These are phyloP conservation scores for Pythium coloratum DNA, from an alignment of 352 stramenopile species.

Conservation along the genomic window DNA sequence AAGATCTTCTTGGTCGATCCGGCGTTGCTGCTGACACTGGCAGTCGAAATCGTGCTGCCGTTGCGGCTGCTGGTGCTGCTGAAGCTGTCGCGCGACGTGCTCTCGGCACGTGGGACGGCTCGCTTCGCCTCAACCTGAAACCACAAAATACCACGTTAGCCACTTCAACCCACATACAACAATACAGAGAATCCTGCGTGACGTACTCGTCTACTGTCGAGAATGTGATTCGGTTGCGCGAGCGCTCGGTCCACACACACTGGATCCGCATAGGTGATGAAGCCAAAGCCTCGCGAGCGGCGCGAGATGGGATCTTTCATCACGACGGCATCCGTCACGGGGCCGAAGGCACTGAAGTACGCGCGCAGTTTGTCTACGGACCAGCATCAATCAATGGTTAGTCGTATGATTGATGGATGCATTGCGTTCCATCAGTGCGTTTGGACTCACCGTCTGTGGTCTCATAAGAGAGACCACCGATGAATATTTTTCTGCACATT, in stretches of 20 bases:
- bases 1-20: slow-evolving; percentile 92
- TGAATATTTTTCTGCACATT: slow-evolving; percentile 88
- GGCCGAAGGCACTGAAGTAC: slow-evolving; percentile 89
- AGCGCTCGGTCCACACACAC: slow-evolving; percentile 88
- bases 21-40: slow-evolving; percentile 52
- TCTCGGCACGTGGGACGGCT: slow-evolving; percentile 87
- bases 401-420: neutral
- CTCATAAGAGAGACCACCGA: slow-evolving; percentile 88
- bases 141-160: neutral
- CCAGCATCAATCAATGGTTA: slow-evolving; percentile 1
- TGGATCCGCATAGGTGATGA: slow-evolving; percentile 92
- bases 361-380: slow-evolving; percentile 82
- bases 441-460: slow-evolving; percentile 76
- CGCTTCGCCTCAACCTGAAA: slow-evolving; percentile 90
- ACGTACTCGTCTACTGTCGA: slow-evolving; percentile 88
- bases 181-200: neutral
- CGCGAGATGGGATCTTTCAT: slow-evolving; percentile 93
- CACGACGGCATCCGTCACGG: slow-evolving; percentile 90
- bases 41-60: slow-evolving; percentile 54
- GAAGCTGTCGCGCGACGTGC: slow-evolving; percentile 54
- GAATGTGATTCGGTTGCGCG: slow-evolving; percentile 86
- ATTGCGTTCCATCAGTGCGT: slow-evolving; percentile 18
- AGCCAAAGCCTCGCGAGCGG: slow-evolving; percentile 90
- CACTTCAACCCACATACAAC: neutral
- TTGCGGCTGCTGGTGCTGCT: slow-evolving; percentile 54